Conservation (phyloP, 139 green algal genomes). For the Haematococcus sp. region DNA sequence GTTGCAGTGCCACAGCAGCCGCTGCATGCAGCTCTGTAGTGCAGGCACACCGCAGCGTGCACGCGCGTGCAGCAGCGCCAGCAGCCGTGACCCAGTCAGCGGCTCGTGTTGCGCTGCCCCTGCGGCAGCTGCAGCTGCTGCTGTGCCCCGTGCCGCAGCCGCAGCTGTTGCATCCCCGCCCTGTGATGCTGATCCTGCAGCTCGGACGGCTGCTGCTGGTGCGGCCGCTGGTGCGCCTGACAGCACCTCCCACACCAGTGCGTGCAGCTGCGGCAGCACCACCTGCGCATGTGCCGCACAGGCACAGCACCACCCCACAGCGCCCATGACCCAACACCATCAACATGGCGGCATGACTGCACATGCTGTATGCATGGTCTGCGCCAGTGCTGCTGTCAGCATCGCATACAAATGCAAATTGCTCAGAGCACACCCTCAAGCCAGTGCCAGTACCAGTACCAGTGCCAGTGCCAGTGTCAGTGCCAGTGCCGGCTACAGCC, state of each 20-base stretch:
- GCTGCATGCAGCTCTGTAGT: constrained; percentile 65
- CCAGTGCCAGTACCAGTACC: too few species aligned
- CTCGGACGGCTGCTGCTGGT: not conserved
- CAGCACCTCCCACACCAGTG: constrained; percentile 50
- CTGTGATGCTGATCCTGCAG: too few species aligned
- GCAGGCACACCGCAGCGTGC: constrained; percentile 60
- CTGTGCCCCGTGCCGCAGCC: too few species aligned
- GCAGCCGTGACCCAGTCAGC: constrained; percentile 47
- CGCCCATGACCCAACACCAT: not conserved
- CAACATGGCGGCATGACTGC: too few species aligned
- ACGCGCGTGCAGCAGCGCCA: constrained; percentile 49
- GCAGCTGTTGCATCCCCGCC: too few species aligned
- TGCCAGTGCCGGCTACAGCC: too few species aligned
- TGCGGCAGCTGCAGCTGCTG: too few species aligned
- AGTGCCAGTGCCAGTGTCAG: too few species aligned
- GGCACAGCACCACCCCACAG: not conserved
- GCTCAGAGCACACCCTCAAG: too few species aligned
- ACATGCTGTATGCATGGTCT: too few species aligned
- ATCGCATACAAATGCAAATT: too few species aligned
- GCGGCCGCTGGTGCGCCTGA: not conserved
- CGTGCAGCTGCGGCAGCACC: constrained; percentile 67
- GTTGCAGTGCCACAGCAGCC: constrained; percentile 87
- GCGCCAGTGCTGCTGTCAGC: too few species aligned
- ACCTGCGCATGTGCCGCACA: constrained; percentile 37
- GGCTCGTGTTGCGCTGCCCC: not conserved